A percentile compares a stretch with the other conserved stretches of the same genome.
Evolutionary conservation across 495 filamentous ascomycete genomes (phyloP).

Genomic region (Geopyxis carbonaria): DNA sequence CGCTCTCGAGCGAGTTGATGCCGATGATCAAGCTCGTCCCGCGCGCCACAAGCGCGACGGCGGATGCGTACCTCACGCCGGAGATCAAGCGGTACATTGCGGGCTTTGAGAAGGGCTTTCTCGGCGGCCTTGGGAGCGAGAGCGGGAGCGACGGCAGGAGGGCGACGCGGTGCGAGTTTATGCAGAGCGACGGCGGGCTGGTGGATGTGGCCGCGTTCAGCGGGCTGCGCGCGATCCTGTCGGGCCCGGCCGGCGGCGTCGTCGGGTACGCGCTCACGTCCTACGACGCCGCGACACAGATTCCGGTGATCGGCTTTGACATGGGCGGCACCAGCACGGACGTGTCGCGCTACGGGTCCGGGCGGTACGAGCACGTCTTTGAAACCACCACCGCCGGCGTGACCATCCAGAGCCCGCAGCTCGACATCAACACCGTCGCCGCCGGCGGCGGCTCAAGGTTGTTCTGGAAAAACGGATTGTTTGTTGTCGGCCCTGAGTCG

Average conservation of each 20-base stretch:
- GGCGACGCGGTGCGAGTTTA: constrained; percentile 59
- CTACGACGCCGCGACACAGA: constrained; percentile 71
- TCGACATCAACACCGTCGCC: constrained; percentile 96
- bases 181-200: constrained; percentile 70
- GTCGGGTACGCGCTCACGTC: constrained; percentile 91
- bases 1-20: constrained; percentile 60
- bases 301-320: constrained; percentile 88
- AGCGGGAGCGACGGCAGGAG: constrained; percentile 43
- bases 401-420: constrained; percentile 82
- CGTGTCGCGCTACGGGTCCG: constrained; percentile 75
- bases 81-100: constrained; percentile 90
- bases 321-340: constrained; percentile 92
- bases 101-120: constrained; percentile 65
- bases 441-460: constrained; percentile 83
- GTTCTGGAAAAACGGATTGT: constrained; percentile 80
- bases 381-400: constrained; percentile 94
- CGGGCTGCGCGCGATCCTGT: constrained; percentile 58
- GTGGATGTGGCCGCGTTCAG: constrained; percentile 62
- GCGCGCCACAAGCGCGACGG: constrained; percentile 78
- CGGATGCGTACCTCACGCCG: constrained; percentile 90
- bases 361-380: constrained; percentile 90
- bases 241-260: constrained; percentile 65
- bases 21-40: constrained; percentile 90
- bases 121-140: constrained; percentile 48
- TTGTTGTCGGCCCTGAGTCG: constrained; percentile 91